phyloP scores from a whole-genome alignment of 148 eudicot species.

The Selenicereus undatus region DNA sequence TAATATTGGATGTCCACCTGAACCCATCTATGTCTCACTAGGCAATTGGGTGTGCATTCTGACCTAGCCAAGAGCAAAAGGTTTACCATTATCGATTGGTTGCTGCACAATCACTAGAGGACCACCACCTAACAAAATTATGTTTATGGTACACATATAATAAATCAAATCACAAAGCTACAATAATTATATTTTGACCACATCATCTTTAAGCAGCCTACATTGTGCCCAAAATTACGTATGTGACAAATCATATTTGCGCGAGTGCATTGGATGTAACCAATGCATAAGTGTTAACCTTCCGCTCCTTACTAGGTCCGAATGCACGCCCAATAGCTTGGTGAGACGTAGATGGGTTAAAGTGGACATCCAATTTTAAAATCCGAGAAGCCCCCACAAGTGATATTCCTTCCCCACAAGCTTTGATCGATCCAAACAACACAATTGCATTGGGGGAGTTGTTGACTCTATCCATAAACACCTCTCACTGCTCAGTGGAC shows the following conservation, averaged over 20 bases:
- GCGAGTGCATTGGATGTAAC: constrained; percentile 33
- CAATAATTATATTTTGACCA: not conserved
- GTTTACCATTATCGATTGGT: no score
- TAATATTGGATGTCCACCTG: no score
- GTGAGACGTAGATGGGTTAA: constrained; percentile 89
- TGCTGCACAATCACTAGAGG: not conserved
- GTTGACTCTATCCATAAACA: constrained; percentile 72
- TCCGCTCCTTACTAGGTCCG: constrained; percentile 81
- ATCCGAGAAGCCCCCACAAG: constrained; percentile 93
- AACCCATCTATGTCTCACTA: no score
- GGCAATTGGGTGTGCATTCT: no score
- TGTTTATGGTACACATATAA: no score
- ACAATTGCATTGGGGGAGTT: constrained; percentile 71
- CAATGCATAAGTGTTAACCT: constrained; percentile 60
- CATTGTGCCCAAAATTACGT: constrained; percentile 1
- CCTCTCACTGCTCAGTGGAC: constrained; percentile 45
- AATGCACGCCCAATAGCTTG: constrained; percentile 97
- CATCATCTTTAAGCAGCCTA: not conserved
- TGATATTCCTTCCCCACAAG: constrained; percentile 96
- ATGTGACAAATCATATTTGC: not conserved
- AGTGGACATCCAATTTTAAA: constrained; percentile 69
- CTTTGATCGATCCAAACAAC: constrained; percentile 86
- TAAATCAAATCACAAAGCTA: no score
- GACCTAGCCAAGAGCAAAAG: no score
- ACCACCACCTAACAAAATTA: not conserved